Conservation (phyloP, 2,329 filamentous ascomycete species). For the Pestalotiopsis sp. region DNA sequence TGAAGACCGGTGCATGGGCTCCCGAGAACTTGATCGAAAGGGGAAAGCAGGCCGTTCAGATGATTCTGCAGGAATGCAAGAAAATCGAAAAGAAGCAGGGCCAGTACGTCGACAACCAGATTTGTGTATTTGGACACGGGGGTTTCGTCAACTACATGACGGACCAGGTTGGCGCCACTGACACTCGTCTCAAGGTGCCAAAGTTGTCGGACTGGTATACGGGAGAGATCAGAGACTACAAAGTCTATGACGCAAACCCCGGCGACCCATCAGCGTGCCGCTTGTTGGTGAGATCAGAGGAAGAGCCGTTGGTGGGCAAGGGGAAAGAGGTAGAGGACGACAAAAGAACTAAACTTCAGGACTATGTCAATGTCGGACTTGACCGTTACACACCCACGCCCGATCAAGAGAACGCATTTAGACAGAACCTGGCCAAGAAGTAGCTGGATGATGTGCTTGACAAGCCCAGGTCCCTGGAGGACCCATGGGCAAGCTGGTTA, state of each 20-base stretch:
- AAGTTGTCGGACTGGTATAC: conserved; percentile 17
- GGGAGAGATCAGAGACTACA: conserved; percentile 12
- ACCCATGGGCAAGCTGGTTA: too few relatives aligned
- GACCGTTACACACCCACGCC: neutral
- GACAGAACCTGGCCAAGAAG: neutral
- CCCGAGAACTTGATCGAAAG: conserved; percentile 4
- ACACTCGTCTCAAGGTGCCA: conserved; percentile 6
- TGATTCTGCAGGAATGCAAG: neutral
- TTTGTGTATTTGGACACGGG: conserved; percentile 14
- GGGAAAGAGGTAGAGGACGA: neutral
- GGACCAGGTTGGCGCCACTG: neutral
- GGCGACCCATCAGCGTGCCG: neutral
- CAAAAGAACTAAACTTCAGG: neutral
- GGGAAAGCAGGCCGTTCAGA: neutral
- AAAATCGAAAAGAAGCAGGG: neutral
- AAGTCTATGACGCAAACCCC: neutral
- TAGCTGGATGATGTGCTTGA: too few relatives aligned
- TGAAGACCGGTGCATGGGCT: conserved; percentile 4
- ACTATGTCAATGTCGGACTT: neutral
- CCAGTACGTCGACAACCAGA: neutral
- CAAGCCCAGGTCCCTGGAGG: too few relatives aligned
- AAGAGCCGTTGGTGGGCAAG: too few relatives aligned
- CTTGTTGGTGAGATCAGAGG: neutral
- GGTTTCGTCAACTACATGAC: conserved; percentile 14
- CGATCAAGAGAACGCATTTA: neutral